Conservation (phyloP, 2,329 filamentous ascomycete genomes). For the Hymenoscyphus salicellus region DNA sequence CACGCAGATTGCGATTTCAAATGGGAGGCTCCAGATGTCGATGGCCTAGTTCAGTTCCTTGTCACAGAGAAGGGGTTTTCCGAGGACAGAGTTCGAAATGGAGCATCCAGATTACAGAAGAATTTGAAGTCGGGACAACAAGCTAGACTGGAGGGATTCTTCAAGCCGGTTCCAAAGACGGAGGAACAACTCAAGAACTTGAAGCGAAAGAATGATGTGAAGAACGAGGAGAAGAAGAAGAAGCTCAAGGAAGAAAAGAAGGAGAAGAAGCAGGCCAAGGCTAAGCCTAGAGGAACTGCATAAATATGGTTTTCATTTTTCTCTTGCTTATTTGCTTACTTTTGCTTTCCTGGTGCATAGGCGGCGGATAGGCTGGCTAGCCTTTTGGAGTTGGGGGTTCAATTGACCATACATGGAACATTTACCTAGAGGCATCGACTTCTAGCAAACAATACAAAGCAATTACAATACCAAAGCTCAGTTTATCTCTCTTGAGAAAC, state of each 20-base stretch:
- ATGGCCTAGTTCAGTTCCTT: slow-evolving; percentile 84
- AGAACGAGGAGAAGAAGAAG: slow-evolving; percentile 90
- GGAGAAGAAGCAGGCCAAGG: slow-evolving; percentile 87
- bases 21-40: slow-evolving; percentile 90
- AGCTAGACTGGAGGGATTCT: slow-evolving; percentile 89
- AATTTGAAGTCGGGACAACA: slow-evolving; percentile 90
- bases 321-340: neutral
- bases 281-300: slow-evolving; percentile 64
- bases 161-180: slow-evolving; percentile 87
- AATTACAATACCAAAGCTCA: neutral
- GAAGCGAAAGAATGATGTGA: slow-evolving; percentile 93
- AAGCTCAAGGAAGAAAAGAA: slow-evolving; percentile 92
- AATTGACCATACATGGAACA: neutral
- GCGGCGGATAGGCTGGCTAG: neutral
- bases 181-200: slow-evolving; percentile 78
- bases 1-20: slow-evolving; percentile 92
- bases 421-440: neutral
- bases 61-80: slow-evolving; percentile 96
- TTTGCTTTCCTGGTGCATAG: slow-evolving; percentile 1
- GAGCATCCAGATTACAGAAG: slow-evolving; percentile 77
- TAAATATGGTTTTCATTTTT: slow-evolving; percentile 14
- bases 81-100: slow-evolving; percentile 84
- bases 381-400: neutral
- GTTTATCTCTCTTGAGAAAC: too few relatives aligned
- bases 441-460: neutral